A percentile compares a stretch with the other conserved stretches of the same genome.
Conservation (phyloP, 805 yeast genomes). For the Debaryomyces maramus region DNA sequence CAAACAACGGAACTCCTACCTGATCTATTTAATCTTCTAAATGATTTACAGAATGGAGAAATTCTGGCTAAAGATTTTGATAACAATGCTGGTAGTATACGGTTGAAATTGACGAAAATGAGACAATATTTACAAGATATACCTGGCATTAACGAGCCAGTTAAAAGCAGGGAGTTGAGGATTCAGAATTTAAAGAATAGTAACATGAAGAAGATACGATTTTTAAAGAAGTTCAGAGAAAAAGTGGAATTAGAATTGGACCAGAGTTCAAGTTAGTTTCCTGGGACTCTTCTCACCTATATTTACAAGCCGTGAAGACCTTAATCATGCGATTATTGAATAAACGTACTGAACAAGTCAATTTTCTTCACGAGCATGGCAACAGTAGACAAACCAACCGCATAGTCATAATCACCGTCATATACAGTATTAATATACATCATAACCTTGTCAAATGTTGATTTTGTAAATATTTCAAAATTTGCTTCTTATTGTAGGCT, state of each 20-base stretch:
- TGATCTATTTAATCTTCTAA: slow-evolving; percentile 35
- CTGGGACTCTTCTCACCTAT: too few relatives aligned
- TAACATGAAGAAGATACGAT: slow-evolving; percentile 25
- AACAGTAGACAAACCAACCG: too few relatives aligned
- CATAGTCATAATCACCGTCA: too few relatives aligned
- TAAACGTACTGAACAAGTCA: too few relatives aligned
- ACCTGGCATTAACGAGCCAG: slow-evolving; percentile 39
- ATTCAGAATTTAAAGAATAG: slow-evolving; percentile 25
- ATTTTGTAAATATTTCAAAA: too few relatives aligned
- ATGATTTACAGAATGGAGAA: slow-evolving; percentile 34
- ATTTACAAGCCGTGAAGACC: too few relatives aligned
- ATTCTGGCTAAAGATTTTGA: slow-evolving; percentile 43
- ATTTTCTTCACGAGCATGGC: too few relatives aligned
- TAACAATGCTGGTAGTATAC: slow-evolving; percentile 39
- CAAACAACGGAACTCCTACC: slow-evolving; percentile 36
- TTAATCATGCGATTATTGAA: too few relatives aligned
- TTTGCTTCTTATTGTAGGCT: too few relatives aligned
- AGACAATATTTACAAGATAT: slow-evolving; percentile 33
- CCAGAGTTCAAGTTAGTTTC: neutral
- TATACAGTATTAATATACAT: too few relatives aligned
- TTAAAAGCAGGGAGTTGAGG: slow-evolving; percentile 22
- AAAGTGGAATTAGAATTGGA: slow-evolving; percentile 9
- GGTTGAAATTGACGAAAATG: slow-evolving; percentile 33
- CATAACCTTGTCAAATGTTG: too few relatives aligned
- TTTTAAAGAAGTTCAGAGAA: slow-evolving; percentile 20